Conservation (phyloP, 768 basidiomycete genomes). For the Boletus sp. region DNA sequence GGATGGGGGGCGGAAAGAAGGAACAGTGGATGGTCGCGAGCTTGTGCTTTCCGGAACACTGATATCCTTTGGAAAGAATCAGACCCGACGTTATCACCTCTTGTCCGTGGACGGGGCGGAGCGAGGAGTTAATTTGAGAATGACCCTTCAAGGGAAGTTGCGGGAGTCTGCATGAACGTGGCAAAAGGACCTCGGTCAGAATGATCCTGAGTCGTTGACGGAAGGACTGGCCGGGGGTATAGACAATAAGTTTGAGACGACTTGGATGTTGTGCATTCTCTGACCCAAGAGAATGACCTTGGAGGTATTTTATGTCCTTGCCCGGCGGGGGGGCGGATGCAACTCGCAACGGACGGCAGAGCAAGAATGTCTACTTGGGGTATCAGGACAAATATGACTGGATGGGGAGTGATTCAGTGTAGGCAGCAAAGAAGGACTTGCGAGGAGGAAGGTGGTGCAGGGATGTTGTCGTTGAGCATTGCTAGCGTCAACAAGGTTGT, state of each 20-base stretch:
- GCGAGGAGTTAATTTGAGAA: conserved; percentile 30
- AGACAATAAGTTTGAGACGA: conserved; percentile 24
- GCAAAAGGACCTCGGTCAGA: conserved; percentile 73
- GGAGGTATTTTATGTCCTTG: conserved; percentile 33
- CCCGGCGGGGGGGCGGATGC: conserved; percentile 14
- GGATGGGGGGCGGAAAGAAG: conserved; percentile 45
- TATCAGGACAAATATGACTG: conserved; percentile 15
- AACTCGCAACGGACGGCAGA: conserved; percentile 8
- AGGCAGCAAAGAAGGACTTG: conserved; percentile 61
- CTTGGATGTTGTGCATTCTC: conserved; percentile 37
- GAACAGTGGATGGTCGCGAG: conserved; percentile 55
- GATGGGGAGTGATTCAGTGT: conserved; percentile 44
- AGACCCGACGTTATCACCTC: conserved; percentile 56
- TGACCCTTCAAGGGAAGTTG: conserved; percentile 16
- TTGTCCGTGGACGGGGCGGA: conserved; percentile 44
- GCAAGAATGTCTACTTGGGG: conserved; percentile 15
- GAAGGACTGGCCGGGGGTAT: conserved; percentile 23
- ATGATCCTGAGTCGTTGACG: conserved; percentile 38
- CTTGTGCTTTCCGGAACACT: conserved; percentile 76
- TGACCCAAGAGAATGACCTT: conserved; percentile 34
- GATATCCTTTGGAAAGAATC: conserved; percentile 73
- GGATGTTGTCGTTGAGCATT: no score
- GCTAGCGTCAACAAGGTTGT: no score
- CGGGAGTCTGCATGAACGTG: conserved; percentile 54
- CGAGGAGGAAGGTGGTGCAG: conserved; percentile 45